Evolutionary conservation across 108 stramenopile genomes (phyloP), one percentile per base, ranked within the genome.

Genomic region (Bacterosira constricta): DNA sequence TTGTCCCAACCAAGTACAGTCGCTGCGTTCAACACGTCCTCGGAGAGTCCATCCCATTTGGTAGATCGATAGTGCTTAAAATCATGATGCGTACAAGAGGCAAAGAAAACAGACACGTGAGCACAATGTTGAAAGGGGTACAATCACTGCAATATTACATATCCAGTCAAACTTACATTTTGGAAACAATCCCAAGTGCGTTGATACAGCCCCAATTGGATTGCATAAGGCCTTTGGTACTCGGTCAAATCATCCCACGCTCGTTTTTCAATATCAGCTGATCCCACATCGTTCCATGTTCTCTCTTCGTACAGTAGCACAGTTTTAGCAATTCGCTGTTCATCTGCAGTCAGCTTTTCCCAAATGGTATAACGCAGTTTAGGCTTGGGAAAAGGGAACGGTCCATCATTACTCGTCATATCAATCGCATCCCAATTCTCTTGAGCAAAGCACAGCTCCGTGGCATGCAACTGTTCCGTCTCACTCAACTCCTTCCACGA

Each of bases 121-220:
- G n/a, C n/a, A n/a, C n/a, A n/a, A n/a, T n/a, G n/a, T n/a, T n/a
- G n/a, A n/a, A n/a, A n/a, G n/a, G n/a, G n/a, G n/a, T n/a, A n/a
- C n/a, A n/a, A n/a, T n/a, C n/a, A n/a, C n/a, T n/a, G n/a, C n/a
- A n/a, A n/a, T n/a, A n/a, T n/a, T n/a, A n/a, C n/a, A 56, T 9
- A 56, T 1, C 20, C 27, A 15, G 7, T 6, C 0, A 0, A 34
- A 56, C 55, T 4, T 56, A 56, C 55, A 39, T 70, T 77, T 36
- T 44, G 46, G 27, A 42, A 69, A 37, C 75, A 77, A 66, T 77
- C 75, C 75, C 75, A 77, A 17, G 56, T 66, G n/a, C 29, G 13
- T 6, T 27, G 18, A 39, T 39, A 53, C 30, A 73, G 52, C 6
- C 71, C 71, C 62, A 64, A 58, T 27, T 45, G 49, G 36, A 63